These are phyloP conservation scores for Boletus pseudo-olivaceus DNA, from an alignment of 768 basidiomycete genomes.

Conservation along the genomic window DNA sequence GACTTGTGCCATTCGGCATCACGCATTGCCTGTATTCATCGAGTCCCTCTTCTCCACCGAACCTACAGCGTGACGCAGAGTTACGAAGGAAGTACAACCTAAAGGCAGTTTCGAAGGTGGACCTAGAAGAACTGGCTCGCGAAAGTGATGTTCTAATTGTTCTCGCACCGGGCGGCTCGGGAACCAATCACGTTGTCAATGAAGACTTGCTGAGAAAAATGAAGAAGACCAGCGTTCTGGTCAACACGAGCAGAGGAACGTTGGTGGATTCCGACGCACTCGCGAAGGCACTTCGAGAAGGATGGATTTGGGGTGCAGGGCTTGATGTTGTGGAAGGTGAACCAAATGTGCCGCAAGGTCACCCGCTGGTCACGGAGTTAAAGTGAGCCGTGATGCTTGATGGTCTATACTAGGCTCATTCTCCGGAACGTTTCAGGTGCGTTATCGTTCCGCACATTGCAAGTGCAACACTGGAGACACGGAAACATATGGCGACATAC, in stretches of 20 bases:
- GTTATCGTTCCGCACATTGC: slow-evolving; percentile 88
- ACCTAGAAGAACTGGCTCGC: slow-evolving; percentile 62
- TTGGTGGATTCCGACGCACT: slow-evolving; percentile 90
- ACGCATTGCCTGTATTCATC: slow-evolving; percentile 67
- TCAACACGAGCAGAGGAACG: slow-evolving; percentile 84
- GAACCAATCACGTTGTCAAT: slow-evolving; percentile 71
- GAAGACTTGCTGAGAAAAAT: slow-evolving; percentile 72
- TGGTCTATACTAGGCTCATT: not conserved
- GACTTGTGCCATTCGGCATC: slow-evolving; percentile 81
- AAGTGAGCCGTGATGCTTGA: slow-evolving; percentile 41
- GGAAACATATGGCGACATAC: slow-evolving; percentile 75
- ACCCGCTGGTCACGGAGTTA: slow-evolving; percentile 77
- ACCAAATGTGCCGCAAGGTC: slow-evolving; percentile 66
- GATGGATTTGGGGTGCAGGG: slow-evolving; percentile 88
- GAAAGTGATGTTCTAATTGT: slow-evolving; percentile 85
- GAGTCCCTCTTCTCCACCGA: slow-evolving; percentile 49
- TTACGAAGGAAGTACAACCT: slow-evolving; percentile 36
- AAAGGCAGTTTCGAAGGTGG: slow-evolving; percentile 50
- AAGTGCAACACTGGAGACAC: slow-evolving; percentile 83
- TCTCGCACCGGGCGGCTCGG: slow-evolving; percentile 69
- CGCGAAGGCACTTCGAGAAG: slow-evolving; percentile 68
- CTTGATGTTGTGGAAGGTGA: slow-evolving; percentile 95
- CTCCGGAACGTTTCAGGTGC: slow-evolving; percentile 44
- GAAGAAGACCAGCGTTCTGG: slow-evolving; percentile 79
- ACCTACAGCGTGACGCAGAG: slow-evolving; percentile 36